Conservation (phyloP, 2,329 filamentous ascomycete species). For the Claviceps africana region DNA sequence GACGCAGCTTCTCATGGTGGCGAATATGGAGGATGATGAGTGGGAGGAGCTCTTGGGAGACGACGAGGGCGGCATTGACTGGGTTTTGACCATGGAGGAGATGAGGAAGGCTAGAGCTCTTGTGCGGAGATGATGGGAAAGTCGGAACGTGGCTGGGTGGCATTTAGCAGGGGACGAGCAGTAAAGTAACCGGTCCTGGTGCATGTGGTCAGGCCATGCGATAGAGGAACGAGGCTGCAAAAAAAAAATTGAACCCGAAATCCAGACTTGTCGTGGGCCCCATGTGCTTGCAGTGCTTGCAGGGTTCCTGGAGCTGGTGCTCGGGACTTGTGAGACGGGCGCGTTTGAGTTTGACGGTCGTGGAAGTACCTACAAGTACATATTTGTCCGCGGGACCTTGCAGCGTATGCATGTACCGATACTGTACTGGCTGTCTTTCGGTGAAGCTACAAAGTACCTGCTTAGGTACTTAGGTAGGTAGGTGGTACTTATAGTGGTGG, state of each 20-base stretch:
- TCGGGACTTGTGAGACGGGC: neutral
- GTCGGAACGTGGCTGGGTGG: neutral
- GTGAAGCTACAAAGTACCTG: too few species aligned
- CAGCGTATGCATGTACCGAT: too few species aligned
- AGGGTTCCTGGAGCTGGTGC: neutral
- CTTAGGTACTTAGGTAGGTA: too few species aligned
- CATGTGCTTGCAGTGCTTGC: neutral
- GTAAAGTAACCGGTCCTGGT: too few species aligned
- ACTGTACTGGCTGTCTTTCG: too few species aligned
- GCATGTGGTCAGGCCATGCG: too few species aligned
- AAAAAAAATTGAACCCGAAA: neutral
- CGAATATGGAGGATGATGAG: conserved; percentile 93
- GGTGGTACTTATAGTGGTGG: too few species aligned
- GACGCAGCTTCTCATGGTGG: conserved; percentile 68
- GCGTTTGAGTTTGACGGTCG: too few species aligned
- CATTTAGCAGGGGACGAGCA: neutral
- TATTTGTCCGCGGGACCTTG: too few species aligned
- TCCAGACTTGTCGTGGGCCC: neutral
- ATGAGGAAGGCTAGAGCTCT: conserved; percentile 57
- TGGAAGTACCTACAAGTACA: too few species aligned
- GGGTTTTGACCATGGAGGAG: conserved; percentile 62
- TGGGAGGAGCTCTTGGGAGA: conserved; percentile 59
- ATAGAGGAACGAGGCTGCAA: neutral
- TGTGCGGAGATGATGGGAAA: conserved; percentile 23
- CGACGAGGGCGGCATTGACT: conserved; percentile 51